Evolutionary conservation across 1,284 basidiomycete genomes (phyloP).

Genomic region (Sanghuangporus baumii): DNA sequence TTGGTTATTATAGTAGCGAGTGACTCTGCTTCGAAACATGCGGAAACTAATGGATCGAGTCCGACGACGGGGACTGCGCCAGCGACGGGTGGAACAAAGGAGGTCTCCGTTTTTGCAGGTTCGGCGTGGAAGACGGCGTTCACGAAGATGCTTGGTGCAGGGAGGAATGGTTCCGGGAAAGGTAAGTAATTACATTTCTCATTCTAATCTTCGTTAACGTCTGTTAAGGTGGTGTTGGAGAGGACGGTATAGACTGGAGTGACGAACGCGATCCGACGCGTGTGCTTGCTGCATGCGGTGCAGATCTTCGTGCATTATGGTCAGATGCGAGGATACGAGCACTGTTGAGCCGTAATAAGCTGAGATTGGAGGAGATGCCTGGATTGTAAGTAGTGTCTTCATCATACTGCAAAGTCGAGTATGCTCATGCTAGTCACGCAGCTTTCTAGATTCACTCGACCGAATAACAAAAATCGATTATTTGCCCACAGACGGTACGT

Average conservation of each 20-base stretch:
- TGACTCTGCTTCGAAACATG: neutral
- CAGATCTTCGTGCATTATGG: slow-evolving; percentile 36
- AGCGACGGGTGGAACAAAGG: neutral
- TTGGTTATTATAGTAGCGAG: too few relatives aligned
- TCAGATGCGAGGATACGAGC: slow-evolving; percentile 27
- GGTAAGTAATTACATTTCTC: neutral
- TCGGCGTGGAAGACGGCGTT: slow-evolving; percentile 18
- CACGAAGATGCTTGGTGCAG: slow-evolving; percentile 9
- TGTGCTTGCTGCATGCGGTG: slow-evolving; percentile 30
- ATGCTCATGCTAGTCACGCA: slow-evolving; percentile 19
- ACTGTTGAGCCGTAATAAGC: slow-evolving; percentile 30
- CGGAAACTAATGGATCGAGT: neutral
- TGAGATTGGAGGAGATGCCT: slow-evolving; percentile 34
- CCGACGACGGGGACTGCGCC: neutral
- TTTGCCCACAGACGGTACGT: slow-evolving; percentile 38
- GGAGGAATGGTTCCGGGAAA: slow-evolving; percentile 6
- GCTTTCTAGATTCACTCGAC: slow-evolving; percentile 39
- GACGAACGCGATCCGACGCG: slow-evolving; percentile 37
- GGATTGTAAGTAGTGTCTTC: slow-evolving; percentile 30
- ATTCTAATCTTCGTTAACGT: neutral
- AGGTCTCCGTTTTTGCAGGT: slow-evolving; percentile 18
- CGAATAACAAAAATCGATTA: slow-evolving; percentile 38
- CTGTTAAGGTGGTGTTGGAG: slow-evolving; percentile 20
- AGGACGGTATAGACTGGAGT: slow-evolving; percentile 29
- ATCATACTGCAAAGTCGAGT: neutral